Conservation (phyloP, 306 rosid species). For the Cyclanthera cordifolia region DNA sequence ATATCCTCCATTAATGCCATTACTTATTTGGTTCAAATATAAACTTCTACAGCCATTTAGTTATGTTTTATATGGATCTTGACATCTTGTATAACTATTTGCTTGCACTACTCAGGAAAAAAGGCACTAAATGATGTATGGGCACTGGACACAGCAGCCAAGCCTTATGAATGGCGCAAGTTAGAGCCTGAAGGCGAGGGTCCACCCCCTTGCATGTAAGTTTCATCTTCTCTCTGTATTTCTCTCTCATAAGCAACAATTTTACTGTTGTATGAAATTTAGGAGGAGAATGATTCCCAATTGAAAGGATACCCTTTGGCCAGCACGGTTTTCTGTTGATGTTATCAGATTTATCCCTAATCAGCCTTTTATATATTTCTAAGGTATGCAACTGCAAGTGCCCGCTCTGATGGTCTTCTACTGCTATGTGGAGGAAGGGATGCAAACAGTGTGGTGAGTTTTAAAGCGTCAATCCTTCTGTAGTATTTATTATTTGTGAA, state of each 20-base stretch:
- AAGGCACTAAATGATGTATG: constrained; percentile 98
- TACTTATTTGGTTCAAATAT: not conserved
- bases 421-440: constrained; percentile 99
- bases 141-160: constrained; percentile 99
- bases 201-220: constrained; percentile 99
- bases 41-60: not conserved
- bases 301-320: not conserved
- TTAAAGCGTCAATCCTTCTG: not conserved
- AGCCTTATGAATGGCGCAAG: constrained; percentile 99
- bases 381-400: constrained; percentile 99
- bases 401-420: constrained; percentile 99
- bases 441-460: constrained; percentile 90
- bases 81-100: constrained; percentile 12
- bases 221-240: constrained; percentile 9
- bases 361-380: constrained; percentile 16
- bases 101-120: constrained; percentile 50
- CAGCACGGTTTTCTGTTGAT: not conserved
- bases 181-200: constrained; percentile 99
- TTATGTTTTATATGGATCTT: not conserved
- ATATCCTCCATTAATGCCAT: not conserved
- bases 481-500: not conserved
- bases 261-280: not conserved
- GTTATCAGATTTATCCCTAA: not conserved
- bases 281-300: not conserved
- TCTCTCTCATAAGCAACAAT: not conserved